Evolutionary conservation across 495 filamentous ascomycete genomes (phyloP).

Genomic region (Articulospora tetracladia): DNA sequence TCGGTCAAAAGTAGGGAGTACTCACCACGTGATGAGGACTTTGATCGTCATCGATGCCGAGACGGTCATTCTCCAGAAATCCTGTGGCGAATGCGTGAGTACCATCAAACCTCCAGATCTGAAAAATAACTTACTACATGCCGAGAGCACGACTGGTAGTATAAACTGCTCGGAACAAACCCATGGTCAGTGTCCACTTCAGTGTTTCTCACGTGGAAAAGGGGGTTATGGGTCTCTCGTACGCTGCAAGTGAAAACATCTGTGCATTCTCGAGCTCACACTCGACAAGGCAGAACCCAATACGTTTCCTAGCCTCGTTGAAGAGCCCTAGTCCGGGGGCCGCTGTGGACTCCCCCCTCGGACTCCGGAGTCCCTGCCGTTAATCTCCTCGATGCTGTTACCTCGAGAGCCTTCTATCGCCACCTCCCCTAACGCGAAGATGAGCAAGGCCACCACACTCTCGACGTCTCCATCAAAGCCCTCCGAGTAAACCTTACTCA

Average conservation of each 20-base stretch:
- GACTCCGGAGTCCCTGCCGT: constrained; percentile 47
- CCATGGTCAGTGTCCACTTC: constrained; percentile 10
- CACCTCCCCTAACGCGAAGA: constrained; percentile 53
- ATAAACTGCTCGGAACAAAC: constrained; percentile 34
- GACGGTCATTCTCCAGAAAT: constrained; percentile 54
- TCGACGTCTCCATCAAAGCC: constrained; percentile 45
- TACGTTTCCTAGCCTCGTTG: constrained; percentile 54
- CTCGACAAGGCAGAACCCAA: constrained; percentile 52
- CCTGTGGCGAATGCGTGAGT: constrained; percentile 31
- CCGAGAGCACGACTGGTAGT: constrained; percentile 46
- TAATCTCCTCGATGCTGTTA: constrained; percentile 35
- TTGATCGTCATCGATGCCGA: constrained; percentile 50
- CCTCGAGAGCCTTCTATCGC: constrained; percentile 45
- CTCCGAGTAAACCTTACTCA: constrained; percentile 40
- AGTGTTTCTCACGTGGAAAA: background rate
- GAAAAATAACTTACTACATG: constrained; percentile 38
- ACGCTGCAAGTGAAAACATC: constrained; percentile 50
- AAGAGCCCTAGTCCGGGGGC: constrained; percentile 54
- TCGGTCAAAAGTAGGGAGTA: background rate
- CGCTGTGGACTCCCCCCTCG: constrained; percentile 42
- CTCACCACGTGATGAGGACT: constrained; percentile 45
- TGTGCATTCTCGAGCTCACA: constrained; percentile 56
- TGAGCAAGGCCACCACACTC: constrained; percentile 50
- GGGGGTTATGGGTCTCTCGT: constrained; percentile 16
- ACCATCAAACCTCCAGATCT: background rate